Base-by-base conservation (phyloP, 768 basidiomycete species). In the Terana coerulea region DNA sequence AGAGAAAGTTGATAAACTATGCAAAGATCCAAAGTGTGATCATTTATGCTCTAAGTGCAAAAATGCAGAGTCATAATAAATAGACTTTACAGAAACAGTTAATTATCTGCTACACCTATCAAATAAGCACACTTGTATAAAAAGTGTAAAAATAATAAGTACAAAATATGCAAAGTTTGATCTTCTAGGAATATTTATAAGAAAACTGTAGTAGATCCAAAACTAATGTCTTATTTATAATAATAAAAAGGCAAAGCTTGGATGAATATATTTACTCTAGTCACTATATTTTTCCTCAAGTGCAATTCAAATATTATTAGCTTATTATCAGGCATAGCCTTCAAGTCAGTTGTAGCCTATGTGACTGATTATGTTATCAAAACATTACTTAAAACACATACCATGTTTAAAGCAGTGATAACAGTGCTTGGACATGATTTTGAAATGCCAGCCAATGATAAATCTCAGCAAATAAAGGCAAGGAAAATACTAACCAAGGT, bases 281-380 rank as follows among this genome's bases (percentile, higher is more conserved):
- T 51, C 0, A 3, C 75, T 0, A 66, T 69, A 1, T 73, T 72
- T 56, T 19, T 72, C 0, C 17, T 72, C 2, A 33, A 68, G 7
- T 71, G 69, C 45, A 75, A 75, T 45, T 68, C 70, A 5, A 72
- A 75, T 60, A 64, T 71, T 0, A 69, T 71, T 0, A 66, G 67
- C 48, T 43, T 75, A 1, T 43, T 67, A 15, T 73, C 70, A 17
- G 73, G 74, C 0, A 75, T 74, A 3, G 60, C 68, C 0, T 63
- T 76, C 1, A 72, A 74, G 44, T 64, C 70, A 14, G 61, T 72
- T 3, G 50, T 74, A 0, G 57, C 65, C 15, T 75, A 75, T 62
- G 64, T 74, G 0, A 63, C 73, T 4, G 72, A 77, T 33, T 77
- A 77, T 56, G 64, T 76, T 0, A 74, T 71, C 0, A 77, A 77